Evolutionary conservation across 73 alveolate species (phyloP).

Genomic region (Paramecium caudatum): DNA sequence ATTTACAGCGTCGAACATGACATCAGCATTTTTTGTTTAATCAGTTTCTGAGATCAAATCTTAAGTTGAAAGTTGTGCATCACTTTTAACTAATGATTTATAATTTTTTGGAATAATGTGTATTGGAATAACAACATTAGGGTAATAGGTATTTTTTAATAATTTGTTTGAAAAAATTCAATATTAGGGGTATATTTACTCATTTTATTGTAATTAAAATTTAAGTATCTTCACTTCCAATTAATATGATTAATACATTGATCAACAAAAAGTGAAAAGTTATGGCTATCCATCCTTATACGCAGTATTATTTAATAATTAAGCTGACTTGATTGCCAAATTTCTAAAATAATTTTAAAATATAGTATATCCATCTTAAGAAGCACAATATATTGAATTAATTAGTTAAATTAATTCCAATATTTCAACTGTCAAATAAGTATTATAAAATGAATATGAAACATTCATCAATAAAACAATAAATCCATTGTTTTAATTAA

Average conservation of each 20-base stretch:
- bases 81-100: background rate
- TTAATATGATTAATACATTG: background rate
- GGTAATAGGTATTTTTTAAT: background rate
- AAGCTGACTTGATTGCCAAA: background rate
- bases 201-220: slow-evolving; percentile 1
- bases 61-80: background rate
- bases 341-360: slow-evolving; percentile 8
- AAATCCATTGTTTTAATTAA: slow-evolving; percentile 21
- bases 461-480: slow-evolving; percentile 1
- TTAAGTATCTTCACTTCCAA: slow-evolving; percentile 6
- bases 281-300: background rate
- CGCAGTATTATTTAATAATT: background rate
- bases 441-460: slow-evolving; percentile 38
- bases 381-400: slow-evolving; percentile 29
- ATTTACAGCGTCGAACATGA: background rate
- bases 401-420: background rate
- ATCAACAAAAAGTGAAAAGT: background rate
- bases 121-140: slow-evolving; percentile 35
- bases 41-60: background rate
- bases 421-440: slow-evolving; percentile 1
- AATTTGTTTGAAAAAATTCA: background rate
- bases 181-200: background rate
- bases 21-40: background rate
- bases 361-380: slow-evolving; percentile 2
- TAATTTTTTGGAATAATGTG: slow-evolving; percentile 17